Base-by-base conservation (phyloP, 2,329 filamentous ascomycete species). In the Diatrype stigma region DNA sequence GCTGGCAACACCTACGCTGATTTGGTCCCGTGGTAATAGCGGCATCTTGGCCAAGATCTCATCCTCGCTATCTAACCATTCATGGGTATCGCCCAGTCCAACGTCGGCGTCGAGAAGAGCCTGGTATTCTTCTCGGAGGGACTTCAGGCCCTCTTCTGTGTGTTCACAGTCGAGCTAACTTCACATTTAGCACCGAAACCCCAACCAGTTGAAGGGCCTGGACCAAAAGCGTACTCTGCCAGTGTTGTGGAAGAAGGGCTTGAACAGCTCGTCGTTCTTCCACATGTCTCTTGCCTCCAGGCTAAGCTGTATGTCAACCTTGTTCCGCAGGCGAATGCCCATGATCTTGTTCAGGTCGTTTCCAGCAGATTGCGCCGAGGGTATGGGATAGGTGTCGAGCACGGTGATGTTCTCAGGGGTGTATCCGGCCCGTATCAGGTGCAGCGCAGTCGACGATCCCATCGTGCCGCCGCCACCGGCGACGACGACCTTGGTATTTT, bases 341-440 rank as follows among this genome's bases (percentile, higher is more conserved):
- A 75, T 72, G 52, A 76, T 73, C 60, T 77, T 77, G 59, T 76
- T 77, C 12, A 76, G 60, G 42, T 77, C 74, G 50, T 73, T 66
- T 3, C 73, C 74, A 1, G 74, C 74, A 1, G 74, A 75, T 46
- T 75, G 72, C 1, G 71, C 62, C 0, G 74, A 76, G 0, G 73
- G 73, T n/a, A 75, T 70, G 2, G 70, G 65, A 56, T 73, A 76
- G 2, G 68, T 66, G 51, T 77, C 74, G 3, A 76, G 68, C 10
- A 77, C 72, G 2, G 72, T 76, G 48, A 77, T 69, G 48, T 77
- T 73, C 16, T 60, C 53, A 1, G 67, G 64, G 0, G 69, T 70
- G 56, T 76, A 76, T 6, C 74, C 73, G 3, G 61, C 58, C 8
- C 73, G 66, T 34, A 71, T 46, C 1, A 77, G 70, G 57, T 77